Evolutionary conservation across 768 basidiomycete species (phyloP), one percentile per base, ranked within the genome.

Genomic region (Chalciporus chontae): DNA sequence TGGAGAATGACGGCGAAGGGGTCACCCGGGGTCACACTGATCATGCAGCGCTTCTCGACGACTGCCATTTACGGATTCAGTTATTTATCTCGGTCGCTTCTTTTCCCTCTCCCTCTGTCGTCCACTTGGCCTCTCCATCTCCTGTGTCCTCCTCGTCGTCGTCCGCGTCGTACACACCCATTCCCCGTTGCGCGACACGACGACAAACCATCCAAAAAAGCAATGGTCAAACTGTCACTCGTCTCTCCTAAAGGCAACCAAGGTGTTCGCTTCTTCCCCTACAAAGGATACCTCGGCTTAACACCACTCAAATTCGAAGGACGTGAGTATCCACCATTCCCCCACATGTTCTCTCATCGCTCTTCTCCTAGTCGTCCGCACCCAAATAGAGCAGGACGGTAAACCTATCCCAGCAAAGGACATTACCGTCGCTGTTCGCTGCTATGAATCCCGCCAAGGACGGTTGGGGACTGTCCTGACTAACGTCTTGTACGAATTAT

Each of bases 261-360:
- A 56, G 80, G 80, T 53, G 74, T 79, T 50, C 78, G 81, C 48
- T 85, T 77, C 69, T 92, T 88, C 68, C 90, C 90, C 43, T 73
- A 81, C 74, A 69, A 72, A 47, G 90, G 90, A 63, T 85, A 82
- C 70, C 83, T 92, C 56, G 90, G 87, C 56, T 77, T 93, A 62
- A 90, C 87, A 39, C 82, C 85, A 48, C 73, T 92, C 70, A 80
- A 77, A 60, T 78, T 90, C 60, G 85, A 90, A 71, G 90, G 90
- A 67, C 68, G 85, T 84, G 50, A 58, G 81, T 76, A 17, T 41
- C 38, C 40, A 19, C 52, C 40, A 45, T 51, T 38, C 40, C 21
- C 40, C 52, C 40, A 26, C 49, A 39, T 17, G 9, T 14, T 29
- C 37, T 15, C 48, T 53, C 55, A 48, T 8, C 50, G 5, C n/a